These are phyloP conservation scores for Hanseniaspora clermontiae DNA, from an alignment of 805 yeast species.

Conservation along the genomic window DNA sequence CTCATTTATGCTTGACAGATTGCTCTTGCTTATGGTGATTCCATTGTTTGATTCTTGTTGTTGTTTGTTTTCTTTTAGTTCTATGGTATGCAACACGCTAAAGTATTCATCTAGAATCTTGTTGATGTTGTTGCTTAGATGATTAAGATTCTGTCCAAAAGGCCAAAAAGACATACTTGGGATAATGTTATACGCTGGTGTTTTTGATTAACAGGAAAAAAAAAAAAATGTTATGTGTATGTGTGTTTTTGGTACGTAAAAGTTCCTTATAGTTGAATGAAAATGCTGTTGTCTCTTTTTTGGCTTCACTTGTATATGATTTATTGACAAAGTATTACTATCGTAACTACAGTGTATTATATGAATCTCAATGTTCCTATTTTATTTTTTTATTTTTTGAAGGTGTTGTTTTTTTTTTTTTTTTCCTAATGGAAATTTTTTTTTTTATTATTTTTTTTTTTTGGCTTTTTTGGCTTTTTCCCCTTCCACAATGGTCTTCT, in stretches of 20 bases:
- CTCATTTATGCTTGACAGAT: background rate
- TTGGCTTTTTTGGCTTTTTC: background rate
- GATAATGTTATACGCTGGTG: background rate
- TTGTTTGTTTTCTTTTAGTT: constrained; percentile 13
- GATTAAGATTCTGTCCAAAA: constrained; percentile 30
- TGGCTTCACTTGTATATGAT: too few species aligned
- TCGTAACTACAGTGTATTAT: background rate
- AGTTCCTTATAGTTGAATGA: too few species aligned
- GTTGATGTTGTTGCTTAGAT: constrained; percentile 25
- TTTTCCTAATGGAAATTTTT: background rate
- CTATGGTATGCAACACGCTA: constrained; percentile 22
- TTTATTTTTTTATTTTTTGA: background rate
- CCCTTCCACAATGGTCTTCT: background rate
- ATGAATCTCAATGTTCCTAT: too few species aligned
- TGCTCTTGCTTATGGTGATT: background rate
- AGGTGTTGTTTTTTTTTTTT: background rate
- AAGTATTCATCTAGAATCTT: constrained; percentile 33
- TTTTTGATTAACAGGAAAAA: too few species aligned
- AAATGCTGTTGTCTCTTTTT: too few species aligned
- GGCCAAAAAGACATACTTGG: constrained; percentile 35
- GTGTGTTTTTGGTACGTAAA: too few species aligned
- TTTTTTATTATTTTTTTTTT: too few species aligned
- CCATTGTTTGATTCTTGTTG: constrained; percentile 11
- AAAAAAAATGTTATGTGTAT: too few species aligned
- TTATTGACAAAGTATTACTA: too few species aligned